These are phyloP conservation scores for Brassica balearica DNA, from an alignment of 441 rosid species.

Conservation along the genomic window DNA sequence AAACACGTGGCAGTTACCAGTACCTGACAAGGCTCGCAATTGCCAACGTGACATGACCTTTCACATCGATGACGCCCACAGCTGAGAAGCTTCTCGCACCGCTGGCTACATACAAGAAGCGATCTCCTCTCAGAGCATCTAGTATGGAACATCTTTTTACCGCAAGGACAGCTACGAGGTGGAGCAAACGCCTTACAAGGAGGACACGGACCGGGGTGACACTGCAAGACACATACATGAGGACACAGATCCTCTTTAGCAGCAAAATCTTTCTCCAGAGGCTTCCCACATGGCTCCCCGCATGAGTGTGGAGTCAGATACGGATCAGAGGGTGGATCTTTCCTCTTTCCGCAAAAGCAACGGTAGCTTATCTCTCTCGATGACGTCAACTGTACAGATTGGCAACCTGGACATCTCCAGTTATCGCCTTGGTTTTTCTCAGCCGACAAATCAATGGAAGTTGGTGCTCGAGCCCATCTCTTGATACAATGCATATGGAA, in stretches of 20 bases:
- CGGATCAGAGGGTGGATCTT: conserved; percentile 89
- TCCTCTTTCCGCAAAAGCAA: conserved; percentile 92
- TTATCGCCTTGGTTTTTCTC: conserved; percentile 91
- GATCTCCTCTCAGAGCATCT: conserved; percentile 89
- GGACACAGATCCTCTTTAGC: conserved; percentile 78
- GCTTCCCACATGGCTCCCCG: conserved; percentile 98
- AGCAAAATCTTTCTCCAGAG: conserved; percentile 65
- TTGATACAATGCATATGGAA: conserved; percentile 93
- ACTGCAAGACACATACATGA: conserved; percentile 94
- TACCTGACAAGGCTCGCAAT: conserved; percentile 83
- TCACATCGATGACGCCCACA: conserved; percentile 84
- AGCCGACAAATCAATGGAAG: conserved; percentile 76
- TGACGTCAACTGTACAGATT: conserved; percentile 78
- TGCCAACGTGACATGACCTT: conserved; percentile 79
- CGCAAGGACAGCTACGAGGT: conserved; percentile 84
- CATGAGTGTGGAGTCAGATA: conserved; percentile 99
- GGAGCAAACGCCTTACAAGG: conserved; percentile 99
- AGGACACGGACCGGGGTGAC: conserved; percentile 99
- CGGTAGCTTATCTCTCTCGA: conserved; percentile 78
- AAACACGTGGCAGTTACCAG: conserved; percentile 78
- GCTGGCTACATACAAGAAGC: conserved; percentile 81
- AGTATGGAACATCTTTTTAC: conserved; percentile 78
- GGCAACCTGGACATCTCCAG: conserved; percentile 99
- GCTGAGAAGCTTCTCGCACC: conserved; percentile 78
- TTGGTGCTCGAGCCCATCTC: conserved; percentile 98